Evolutionary conservation across 2,329 filamentous ascomycete genomes (phyloP).

Genomic region (Aspergillaceae sp.): DNA sequence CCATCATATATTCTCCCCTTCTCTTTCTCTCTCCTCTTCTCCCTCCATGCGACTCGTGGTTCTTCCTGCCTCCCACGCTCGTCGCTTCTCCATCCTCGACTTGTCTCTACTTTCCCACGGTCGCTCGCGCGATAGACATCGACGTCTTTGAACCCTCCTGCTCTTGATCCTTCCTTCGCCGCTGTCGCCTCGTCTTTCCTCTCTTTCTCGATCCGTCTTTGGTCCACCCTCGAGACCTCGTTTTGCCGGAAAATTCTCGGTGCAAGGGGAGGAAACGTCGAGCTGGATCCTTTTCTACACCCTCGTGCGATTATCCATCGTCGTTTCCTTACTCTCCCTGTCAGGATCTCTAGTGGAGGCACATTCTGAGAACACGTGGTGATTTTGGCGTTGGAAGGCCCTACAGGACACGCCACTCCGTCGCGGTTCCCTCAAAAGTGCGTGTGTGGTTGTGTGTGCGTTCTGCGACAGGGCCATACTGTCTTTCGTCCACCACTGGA

Average conservation of each 20-base stretch:
- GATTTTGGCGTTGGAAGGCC: not conserved
- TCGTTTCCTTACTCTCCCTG: not conserved
- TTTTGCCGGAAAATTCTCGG: not conserved
- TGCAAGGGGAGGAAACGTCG: not conserved
- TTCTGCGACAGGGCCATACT: not conserved
- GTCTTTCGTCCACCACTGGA: not conserved
- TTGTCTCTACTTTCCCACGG: slow-evolving; percentile 15
- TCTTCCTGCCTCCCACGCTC: slow-evolving; percentile 13
- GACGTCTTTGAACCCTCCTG: slow-evolving; percentile 7
- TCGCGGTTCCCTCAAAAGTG: not conserved
- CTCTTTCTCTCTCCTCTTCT: slow-evolving; percentile 2
- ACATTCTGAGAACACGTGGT: not conserved
- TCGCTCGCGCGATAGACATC: slow-evolving; percentile 17
- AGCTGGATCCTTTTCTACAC: not conserved
- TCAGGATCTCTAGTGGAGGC: not conserved
- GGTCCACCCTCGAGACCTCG: not conserved
- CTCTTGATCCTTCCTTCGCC: not conserved
- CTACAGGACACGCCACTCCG: not conserved
- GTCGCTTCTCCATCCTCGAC: slow-evolving; percentile 11
- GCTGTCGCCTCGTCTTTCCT: not conserved
- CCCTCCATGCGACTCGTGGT: not conserved
- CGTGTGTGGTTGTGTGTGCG: not conserved
- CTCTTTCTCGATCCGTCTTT: not conserved
- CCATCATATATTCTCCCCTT: slow-evolving; percentile 3
- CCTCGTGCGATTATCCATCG: not conserved